Evolutionary conservation across 345 rosid species (phyloP).

Genomic region (Salix purpurea): DNA sequence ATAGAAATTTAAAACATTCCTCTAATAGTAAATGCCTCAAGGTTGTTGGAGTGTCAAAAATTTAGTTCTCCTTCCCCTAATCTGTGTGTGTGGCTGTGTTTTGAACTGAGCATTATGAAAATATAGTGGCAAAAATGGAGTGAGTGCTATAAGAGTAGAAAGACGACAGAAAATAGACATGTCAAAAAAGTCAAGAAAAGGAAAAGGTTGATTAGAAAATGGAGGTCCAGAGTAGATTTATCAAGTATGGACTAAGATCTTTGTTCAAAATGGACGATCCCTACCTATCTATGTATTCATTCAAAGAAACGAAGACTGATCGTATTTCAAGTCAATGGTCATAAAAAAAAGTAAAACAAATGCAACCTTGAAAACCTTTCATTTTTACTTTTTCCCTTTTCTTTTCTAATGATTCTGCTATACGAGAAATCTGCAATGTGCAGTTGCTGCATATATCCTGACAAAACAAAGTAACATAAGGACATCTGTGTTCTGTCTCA

Average conservation of each 20-base stretch:
- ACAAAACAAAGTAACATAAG: constrained; percentile 30
- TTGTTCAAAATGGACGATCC: background rate
- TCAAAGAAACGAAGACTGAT: background rate
- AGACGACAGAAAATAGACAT: background rate
- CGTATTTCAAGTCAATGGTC: background rate
- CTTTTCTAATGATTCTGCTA: constrained; percentile 10
- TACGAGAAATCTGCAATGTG: constrained; percentile 13
- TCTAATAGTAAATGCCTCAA: background rate
- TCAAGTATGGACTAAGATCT: background rate
- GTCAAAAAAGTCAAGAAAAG: background rate
- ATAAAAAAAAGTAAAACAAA: background rate
- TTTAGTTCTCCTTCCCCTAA: no score
- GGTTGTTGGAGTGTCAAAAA: background rate
- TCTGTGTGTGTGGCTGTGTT: no score
- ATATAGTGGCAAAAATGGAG: background rate
- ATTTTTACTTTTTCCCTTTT: background rate
- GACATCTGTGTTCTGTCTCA: constrained; percentile 27
- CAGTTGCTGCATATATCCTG: constrained; percentile 22
- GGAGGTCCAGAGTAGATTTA: background rate
- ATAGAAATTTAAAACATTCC: background rate
- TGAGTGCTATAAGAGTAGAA: background rate
- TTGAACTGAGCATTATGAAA: no score
- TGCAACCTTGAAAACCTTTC: background rate
- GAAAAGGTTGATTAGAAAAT: background rate
- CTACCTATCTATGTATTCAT: background rate